These are phyloP conservation scores for Tetracladium marchalianum DNA, from an alignment of 495 filamentous ascomycete species.

Conservation along the genomic window DNA sequence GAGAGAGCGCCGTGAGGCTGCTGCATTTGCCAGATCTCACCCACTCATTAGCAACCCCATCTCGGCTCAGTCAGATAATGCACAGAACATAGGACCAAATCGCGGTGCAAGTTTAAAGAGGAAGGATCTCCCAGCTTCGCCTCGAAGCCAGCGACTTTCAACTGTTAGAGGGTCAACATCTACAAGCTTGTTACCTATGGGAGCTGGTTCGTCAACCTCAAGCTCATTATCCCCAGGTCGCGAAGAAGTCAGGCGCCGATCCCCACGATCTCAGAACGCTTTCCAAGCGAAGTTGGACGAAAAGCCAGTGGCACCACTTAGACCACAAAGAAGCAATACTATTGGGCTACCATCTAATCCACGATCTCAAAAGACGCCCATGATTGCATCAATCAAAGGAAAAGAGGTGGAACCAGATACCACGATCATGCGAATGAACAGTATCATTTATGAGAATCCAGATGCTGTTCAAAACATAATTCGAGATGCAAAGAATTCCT, in stretches of 20 bases:
- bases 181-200: constrained; percentile 6
- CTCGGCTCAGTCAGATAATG: constrained; percentile 25
- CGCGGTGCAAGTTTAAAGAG: constrained; percentile 30
- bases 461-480: constrained; percentile 34
- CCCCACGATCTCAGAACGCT: constrained; percentile 12
- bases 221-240: constrained; percentile 18
- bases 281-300: constrained; percentile 8
- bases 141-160: constrained; percentile 1
- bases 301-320: constrained; percentile 19
- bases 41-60: constrained; percentile 26
- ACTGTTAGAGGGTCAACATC: constrained; percentile 7
- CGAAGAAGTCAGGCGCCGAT: constrained; percentile 18
- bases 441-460: constrained; percentile 40
- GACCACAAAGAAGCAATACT: constrained; percentile 35
- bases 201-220: constrained; percentile 15
- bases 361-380: constrained; percentile 29
- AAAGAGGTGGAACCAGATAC: constrained; percentile 23
- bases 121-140: constrained; percentile 26
- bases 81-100: constrained; percentile 16
- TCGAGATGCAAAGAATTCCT: constrained; percentile 22
- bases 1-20: constrained; percentile 32
- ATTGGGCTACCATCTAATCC: constrained; percentile 41
- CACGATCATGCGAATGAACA: constrained; percentile 43
- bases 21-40: constrained; percentile 17
- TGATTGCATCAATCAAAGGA: constrained; percentile 20